phyloP scores from a whole-genome alignment of 108 stramenopile genomes.

The Parmales sp. region DNA sequence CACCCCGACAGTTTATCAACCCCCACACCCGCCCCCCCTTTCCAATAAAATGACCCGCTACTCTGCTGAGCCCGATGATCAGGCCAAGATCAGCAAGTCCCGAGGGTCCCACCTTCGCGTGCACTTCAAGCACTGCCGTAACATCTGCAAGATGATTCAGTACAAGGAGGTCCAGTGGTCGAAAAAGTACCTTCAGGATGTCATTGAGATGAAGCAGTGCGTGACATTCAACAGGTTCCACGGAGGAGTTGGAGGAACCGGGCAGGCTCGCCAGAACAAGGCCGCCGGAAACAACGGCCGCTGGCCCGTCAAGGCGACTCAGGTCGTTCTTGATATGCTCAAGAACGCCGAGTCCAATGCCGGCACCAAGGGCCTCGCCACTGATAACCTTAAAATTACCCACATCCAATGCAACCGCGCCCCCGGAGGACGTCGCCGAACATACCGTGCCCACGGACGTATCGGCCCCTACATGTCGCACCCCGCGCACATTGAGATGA shows the following conservation, averaged over 20 bases:
- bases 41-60: constrained; percentile 72
- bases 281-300: constrained; percentile 86
- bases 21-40: too few relatives aligned
- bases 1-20: too few relatives aligned
- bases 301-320: constrained; percentile 97
- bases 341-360: constrained; percentile 95
- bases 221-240: constrained; percentile 94
- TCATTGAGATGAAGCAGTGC: constrained; percentile 83
- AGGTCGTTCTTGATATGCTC: constrained; percentile 85
- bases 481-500: constrained; percentile 97
- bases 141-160: constrained; percentile 87
- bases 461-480: constrained; percentile 96
- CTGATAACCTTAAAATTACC: constrained; percentile 68
- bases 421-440: constrained; percentile 90
- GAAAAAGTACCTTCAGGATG: constrained; percentile 78
- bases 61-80: constrained; percentile 64
- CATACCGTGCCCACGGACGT: constrained; percentile 98
- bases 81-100: constrained; percentile 74
- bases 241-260: constrained; percentile 94
- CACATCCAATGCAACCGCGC: constrained; percentile 95
- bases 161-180: constrained; percentile 86
- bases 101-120: constrained; percentile 91
- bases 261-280: constrained; percentile 74
- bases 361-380: constrained; percentile 85
- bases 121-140: constrained; percentile 99